Evolutionary conservation across 768 basidiomycete genomes (phyloP).

Genomic region (Cystobasidium tubakii): DNA sequence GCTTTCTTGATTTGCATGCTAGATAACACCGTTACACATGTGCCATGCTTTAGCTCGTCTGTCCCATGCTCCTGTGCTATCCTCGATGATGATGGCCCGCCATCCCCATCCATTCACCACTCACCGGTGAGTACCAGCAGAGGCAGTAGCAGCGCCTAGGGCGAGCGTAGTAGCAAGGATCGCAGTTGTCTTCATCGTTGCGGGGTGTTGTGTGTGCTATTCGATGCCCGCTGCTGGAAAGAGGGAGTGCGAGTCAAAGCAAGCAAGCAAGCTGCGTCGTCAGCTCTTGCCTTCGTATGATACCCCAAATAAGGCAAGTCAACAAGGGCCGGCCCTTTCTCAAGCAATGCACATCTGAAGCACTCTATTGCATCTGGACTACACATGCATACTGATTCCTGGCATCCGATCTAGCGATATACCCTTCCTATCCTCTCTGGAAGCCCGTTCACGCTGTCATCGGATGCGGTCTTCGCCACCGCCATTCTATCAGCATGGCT

Average conservation of each 20-base stretch:
- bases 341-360: too few species aligned
- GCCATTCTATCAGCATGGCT: too few species aligned
- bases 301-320: neutral
- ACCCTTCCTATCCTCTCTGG: too few species aligned
- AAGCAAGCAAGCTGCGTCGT: neutral
- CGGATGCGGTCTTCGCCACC: too few species aligned
- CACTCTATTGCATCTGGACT: too few species aligned
- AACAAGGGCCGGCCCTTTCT: too few species aligned
- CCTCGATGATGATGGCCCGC: neutral
- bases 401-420: too few species aligned
- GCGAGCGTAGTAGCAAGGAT: conserved; percentile 14
- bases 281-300: neutral
- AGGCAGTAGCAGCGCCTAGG: conserved; percentile 45
- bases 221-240: neutral
- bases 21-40: conserved; percentile 52
- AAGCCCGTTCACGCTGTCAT: too few species aligned
- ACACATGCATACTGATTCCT: too few species aligned
- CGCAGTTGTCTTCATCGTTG: conserved; percentile 3
- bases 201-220: neutral
- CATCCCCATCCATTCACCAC: too few species aligned
- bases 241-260: neutral
- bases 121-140: conserved; percentile 50
- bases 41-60: too few species aligned
- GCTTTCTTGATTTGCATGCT: conserved; percentile 81
- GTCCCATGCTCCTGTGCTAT: neutral